These are phyloP conservation scores for Cladosporium velox DNA, from an alignment of 2,329 filamentous ascomycete species.

Conservation along the genomic window DNA sequence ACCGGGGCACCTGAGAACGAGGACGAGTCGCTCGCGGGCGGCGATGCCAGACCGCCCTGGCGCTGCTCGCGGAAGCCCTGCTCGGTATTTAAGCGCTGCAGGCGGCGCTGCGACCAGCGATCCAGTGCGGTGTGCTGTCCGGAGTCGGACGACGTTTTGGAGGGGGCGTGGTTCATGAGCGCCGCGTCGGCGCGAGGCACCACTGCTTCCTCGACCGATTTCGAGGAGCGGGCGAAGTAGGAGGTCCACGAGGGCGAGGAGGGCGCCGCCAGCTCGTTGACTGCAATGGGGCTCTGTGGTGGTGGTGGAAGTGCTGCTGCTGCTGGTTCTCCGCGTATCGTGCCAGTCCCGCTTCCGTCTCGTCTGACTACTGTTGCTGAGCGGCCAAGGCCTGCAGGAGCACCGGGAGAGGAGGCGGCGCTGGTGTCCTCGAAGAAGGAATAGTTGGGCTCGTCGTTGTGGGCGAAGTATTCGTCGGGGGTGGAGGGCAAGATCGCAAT, in stretches of 20 bases:
- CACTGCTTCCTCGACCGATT: slow-evolving; percentile 14
- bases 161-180: slow-evolving; percentile 36
- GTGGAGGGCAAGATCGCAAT: slow-evolving; percentile 26
- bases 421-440: slow-evolving; percentile 23
- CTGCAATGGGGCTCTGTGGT: not conserved
- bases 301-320: not conserved
- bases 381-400: slow-evolving; percentile 27
- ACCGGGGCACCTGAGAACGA: slow-evolving; percentile 22
- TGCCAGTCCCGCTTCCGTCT: slow-evolving; percentile 17
- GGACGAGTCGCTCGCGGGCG: slow-evolving; percentile 27
- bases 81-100: slow-evolving; percentile 43
- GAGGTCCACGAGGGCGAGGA: slow-evolving; percentile 19
- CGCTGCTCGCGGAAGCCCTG: slow-evolving; percentile 42
- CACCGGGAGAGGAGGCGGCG: slow-evolving; percentile 22
- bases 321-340: not conserved
- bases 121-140: slow-evolving; percentile 35
- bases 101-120: slow-evolving; percentile 40
- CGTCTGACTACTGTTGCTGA: slow-evolving; percentile 33
- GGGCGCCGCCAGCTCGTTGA: slow-evolving; percentile 17
- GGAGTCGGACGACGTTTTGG: slow-evolving; percentile 39
- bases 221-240: slow-evolving; percentile 17
- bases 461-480: slow-evolving; percentile 19
- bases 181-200: slow-evolving; percentile 22
- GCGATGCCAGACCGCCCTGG: slow-evolving; percentile 32
- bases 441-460: slow-evolving; percentile 14